These are phyloP conservation scores for Samsoniella hepiali DNA, from an alignment of 2,329 filamentous ascomycete species.

Conservation along the genomic window DNA sequence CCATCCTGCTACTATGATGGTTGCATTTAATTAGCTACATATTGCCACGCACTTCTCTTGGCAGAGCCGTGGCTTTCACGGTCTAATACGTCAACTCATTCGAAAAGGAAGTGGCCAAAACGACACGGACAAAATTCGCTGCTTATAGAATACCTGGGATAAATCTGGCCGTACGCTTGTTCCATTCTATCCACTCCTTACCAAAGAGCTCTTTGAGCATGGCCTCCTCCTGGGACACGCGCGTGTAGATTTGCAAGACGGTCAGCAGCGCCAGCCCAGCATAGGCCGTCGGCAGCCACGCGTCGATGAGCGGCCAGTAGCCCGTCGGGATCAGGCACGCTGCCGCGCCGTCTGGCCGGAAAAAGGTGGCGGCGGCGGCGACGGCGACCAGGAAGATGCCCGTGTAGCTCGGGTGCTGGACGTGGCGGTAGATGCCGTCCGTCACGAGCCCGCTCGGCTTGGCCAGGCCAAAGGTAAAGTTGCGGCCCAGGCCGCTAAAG, in stretches of 20 bases:
- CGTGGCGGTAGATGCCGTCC: slow-evolving; percentile 44
- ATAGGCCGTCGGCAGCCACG: slow-evolving; percentile 5
- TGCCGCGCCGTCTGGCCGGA: slow-evolving; percentile 36
- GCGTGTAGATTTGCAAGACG: slow-evolving; percentile 26
- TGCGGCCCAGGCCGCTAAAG: slow-evolving; percentile 43
- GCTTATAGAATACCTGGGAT: slow-evolving; percentile 42
- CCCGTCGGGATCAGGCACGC: slow-evolving; percentile 38
- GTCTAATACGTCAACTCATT: too few relatives aligned
- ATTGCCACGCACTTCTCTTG: too few relatives aligned
- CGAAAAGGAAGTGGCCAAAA: too few relatives aligned
- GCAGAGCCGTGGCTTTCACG: too few relatives aligned
- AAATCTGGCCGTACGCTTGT: slow-evolving; percentile 45
- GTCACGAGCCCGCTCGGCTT: slow-evolving; percentile 45
- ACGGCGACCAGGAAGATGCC: slow-evolving; percentile 37
- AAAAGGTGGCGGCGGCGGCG: slow-evolving; percentile 32
- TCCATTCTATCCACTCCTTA: slow-evolving; percentile 46
- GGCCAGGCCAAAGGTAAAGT: slow-evolving; percentile 52
- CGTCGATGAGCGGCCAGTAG: slow-evolving; percentile 16
- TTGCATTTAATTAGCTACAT: too few relatives aligned
- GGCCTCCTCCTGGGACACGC: slow-evolving; percentile 47
- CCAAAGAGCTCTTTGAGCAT: slow-evolving; percentile 49
- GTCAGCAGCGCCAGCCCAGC: slow-evolving; percentile 22
- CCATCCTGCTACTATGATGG: too few relatives aligned
- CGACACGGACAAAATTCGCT: too few relatives aligned
- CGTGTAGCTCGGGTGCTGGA: slow-evolving; percentile 53